phyloP scores from a whole-genome alignment of 176 grass and related monocot genomes.

The Dactylis glomerata region DNA sequence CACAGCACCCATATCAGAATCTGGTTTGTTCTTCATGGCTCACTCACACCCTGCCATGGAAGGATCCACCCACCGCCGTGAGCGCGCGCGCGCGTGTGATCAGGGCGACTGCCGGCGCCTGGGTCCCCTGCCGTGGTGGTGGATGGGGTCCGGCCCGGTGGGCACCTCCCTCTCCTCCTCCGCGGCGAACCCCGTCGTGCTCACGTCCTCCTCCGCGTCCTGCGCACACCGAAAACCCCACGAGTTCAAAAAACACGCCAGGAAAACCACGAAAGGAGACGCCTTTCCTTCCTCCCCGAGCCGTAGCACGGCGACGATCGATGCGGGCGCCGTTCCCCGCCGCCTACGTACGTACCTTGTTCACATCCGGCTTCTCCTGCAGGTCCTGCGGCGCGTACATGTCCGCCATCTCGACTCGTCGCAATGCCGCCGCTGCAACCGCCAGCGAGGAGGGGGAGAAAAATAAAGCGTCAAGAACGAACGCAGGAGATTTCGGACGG shows the following conservation, averaged over 20 bases:
- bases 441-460: neutral
- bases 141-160: constrained; percentile 81
- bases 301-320: neutral
- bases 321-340: neutral
- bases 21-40: constrained; percentile 17
- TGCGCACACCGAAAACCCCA: constrained; percentile 34
- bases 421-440: constrained; percentile 33
- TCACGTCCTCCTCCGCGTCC: constrained; percentile 45
- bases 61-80: constrained; percentile 12
- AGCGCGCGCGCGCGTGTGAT: neutral
- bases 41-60: constrained; percentile 16
- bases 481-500: neutral
- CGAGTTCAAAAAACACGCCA: neutral
- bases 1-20: neutral
- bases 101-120: constrained; percentile 44
- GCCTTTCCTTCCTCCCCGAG: constrained; percentile 3
- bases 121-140: constrained; percentile 67
- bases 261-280: constrained; percentile 20
- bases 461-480: constrained; percentile 9
- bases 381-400: constrained; percentile 36
- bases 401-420: constrained; percentile 30
- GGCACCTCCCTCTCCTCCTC: constrained; percentile 77
- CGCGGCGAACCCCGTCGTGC: constrained; percentile 41
- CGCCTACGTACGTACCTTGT: constrained; percentile 31
- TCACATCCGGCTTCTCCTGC: constrained; percentile 42